Evolutionary conservation across 2,329 filamentous ascomycete genomes (phyloP), one percentile per base, ranked within the genome.

Genomic region (Fusarium anthophilum): DNA sequence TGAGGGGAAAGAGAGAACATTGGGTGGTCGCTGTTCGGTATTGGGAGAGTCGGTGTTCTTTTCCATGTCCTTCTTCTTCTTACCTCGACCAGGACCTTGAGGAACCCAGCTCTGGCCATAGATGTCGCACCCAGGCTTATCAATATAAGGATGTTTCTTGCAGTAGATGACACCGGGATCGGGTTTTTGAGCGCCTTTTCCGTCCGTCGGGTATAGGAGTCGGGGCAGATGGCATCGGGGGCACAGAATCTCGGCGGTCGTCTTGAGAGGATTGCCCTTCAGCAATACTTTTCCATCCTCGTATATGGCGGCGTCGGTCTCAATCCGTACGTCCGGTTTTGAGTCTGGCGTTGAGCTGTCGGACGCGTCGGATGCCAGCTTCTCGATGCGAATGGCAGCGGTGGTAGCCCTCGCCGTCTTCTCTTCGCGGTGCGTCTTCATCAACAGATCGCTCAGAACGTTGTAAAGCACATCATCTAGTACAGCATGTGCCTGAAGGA

Each of bases 31-130:
- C 68, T 89, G 87, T 69, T 90, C 89, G 11, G 87, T 83, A 17
- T 84, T 83, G 18, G 86, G 82, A 24, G 85, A 85, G 69, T 88
- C 87, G 74, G 84, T 80, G 51, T 85, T 90, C 84, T 89, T 91
- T 80, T 91, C 89, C 84, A 91, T 91, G 80, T 91, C 92, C 86
- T 93, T 94, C 88, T 92, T 94, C 86, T 93, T 93, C 85, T 93
- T 93, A 69, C 92, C 93, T 69, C 92, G 88, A 20, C 91, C 91
- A 28, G 91, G 91, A 1, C 89, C 89, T 28, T 92, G 91, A 24
- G 91, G 91, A 20, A 93, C 91, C 88, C 93, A 95, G 35, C 92
- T 93, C 82, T 95, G 94, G 57, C 92, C 93, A 82, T 95, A 95
- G 73, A 95, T 94, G 81, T 96, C 93, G 83, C 91, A 93, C 69